Conservation (phyloP, 441 rosid species). For the Brassica balearica region DNA sequence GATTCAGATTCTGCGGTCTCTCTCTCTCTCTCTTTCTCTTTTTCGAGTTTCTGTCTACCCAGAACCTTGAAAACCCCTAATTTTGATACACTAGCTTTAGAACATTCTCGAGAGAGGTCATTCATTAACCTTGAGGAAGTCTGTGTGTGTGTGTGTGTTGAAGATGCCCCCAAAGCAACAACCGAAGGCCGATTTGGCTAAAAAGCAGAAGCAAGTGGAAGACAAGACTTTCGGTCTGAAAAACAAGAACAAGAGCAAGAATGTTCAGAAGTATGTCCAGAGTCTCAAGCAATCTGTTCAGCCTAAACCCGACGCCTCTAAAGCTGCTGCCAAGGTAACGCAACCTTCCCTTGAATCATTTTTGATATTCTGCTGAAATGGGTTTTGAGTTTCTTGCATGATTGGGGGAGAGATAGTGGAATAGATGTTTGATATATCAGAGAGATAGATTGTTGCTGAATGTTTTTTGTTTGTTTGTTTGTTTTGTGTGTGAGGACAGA, state of each 20-base stretch:
- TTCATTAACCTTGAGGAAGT: slow-evolving; percentile 28
- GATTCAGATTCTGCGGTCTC: slow-evolving; percentile 11
- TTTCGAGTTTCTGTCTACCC: not conserved
- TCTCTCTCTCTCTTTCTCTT: not conserved
- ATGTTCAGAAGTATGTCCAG: slow-evolving; percentile 94
- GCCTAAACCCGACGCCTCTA: slow-evolving; percentile 71
- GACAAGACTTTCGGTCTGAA: slow-evolving; percentile 97
- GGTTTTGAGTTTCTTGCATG: slow-evolving; percentile 12
- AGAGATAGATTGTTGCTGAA: not conserved
- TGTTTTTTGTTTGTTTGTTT: too few species aligned
- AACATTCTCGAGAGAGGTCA: not conserved
- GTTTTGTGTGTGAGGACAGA: slow-evolving; percentile 52
- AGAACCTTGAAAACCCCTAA: slow-evolving; percentile 33
- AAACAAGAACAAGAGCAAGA: slow-evolving; percentile 96
- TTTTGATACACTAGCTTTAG: slow-evolving; percentile 31
- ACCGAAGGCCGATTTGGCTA: slow-evolving; percentile 82
- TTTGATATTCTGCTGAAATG: not conserved
- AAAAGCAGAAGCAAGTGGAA: slow-evolving; percentile 94
- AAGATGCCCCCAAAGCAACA: slow-evolving; percentile 91
- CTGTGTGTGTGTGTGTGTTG: slow-evolving; percentile 11
- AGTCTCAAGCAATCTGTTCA: slow-evolving; percentile 80
- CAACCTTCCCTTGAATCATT: not conserved
- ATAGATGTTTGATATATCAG: not conserved
- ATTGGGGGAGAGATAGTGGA: slow-evolving; percentile 23
- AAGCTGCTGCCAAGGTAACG: slow-evolving; percentile 74